Percentiles rank a stretch among this genome's conserved stretches.
Evolutionary conservation across 1,284 basidiomycete genomes (phyloP).

Genomic region (Coniophora puteana): DNA sequence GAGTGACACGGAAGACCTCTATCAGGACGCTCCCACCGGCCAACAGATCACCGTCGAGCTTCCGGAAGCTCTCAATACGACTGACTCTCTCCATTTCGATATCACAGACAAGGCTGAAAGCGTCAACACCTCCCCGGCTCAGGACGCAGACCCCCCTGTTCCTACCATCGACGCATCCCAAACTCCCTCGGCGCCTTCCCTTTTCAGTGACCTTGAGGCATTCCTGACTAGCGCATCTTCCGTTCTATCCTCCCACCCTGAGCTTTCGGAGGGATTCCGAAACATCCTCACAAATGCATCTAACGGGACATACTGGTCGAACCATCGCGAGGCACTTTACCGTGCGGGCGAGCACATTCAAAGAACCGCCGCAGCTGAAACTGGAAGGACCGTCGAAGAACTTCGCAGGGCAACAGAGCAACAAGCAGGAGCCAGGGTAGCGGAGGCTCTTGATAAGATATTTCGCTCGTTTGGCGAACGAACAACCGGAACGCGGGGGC

Average conservation of each 20-base stretch:
- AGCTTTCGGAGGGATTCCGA: slow-evolving; percentile 61
- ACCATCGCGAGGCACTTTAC: slow-evolving; percentile 54
- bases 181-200: slow-evolving; percentile 35
- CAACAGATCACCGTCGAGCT: slow-evolving; percentile 19
- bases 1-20: slow-evolving; percentile 26
- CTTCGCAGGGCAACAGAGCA: slow-evolving; percentile 48
- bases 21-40: slow-evolving; percentile 14
- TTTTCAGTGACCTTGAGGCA: slow-evolving; percentile 59
- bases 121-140: slow-evolving; percentile 15
- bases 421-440: slow-evolving; percentile 59
- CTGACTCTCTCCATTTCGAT: too few relatives aligned
- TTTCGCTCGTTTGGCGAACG: slow-evolving; percentile 48
- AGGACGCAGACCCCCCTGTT: slow-evolving; percentile 49
- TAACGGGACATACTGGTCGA: slow-evolving; percentile 62
- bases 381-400: slow-evolving; percentile 37
- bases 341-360: slow-evolving; percentile 49
- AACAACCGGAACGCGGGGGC: too few relatives aligned
- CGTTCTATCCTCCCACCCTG: slow-evolving; percentile 60
- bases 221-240: slow-evolving; percentile 51
- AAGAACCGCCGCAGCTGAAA: slow-evolving; percentile 40
- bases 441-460: slow-evolving; percentile 59
- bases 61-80: slow-evolving; percentile 19
- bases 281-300: slow-evolving; percentile 59
- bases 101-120: slow-evolving; percentile 10
- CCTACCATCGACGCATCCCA: slow-evolving; percentile 40